These are phyloP conservation scores for Fraxinus americana DNA, from an alignment of 257 asterid genomes.

Conservation along the genomic window DNA sequence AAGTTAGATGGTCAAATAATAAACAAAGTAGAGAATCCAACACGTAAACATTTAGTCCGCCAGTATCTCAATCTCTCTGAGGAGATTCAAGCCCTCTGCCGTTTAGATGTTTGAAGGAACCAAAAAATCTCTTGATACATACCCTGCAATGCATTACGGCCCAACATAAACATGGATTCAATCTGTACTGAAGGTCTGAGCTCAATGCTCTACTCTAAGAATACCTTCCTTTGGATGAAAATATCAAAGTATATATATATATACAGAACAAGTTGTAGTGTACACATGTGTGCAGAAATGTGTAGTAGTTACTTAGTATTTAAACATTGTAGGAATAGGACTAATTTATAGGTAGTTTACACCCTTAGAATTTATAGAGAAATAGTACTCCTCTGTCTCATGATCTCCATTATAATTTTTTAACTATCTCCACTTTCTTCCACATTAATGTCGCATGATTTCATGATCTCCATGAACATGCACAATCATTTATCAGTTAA, in stretches of 20 bases:
- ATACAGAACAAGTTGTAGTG: background rate
- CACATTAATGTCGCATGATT: background rate
- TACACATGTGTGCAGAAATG: background rate
- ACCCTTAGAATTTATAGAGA: background rate
- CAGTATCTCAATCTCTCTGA: background rate
- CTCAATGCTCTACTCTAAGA: background rate
- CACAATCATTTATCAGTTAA: background rate
- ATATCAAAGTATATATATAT: background rate
- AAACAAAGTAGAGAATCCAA: background rate
- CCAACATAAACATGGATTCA: background rate
- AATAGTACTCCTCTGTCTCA: background rate
- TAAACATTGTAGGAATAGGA: background rate
- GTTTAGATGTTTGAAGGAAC: background rate
- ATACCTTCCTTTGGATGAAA: background rate
- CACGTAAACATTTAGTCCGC: background rate
- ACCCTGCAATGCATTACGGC: background rate
- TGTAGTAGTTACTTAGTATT: background rate
- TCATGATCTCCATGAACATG: background rate
- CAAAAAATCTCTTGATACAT: background rate
- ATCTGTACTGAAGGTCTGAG: background rate
- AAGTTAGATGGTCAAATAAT: background rate
- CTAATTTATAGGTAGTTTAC: background rate
- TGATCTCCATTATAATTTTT: background rate
- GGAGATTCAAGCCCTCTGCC: background rate
- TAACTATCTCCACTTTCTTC: background rate